These are phyloP conservation scores for Lipomyces chichibuensis DNA, from an alignment of 805 yeast genomes.

Conservation along the genomic window DNA sequence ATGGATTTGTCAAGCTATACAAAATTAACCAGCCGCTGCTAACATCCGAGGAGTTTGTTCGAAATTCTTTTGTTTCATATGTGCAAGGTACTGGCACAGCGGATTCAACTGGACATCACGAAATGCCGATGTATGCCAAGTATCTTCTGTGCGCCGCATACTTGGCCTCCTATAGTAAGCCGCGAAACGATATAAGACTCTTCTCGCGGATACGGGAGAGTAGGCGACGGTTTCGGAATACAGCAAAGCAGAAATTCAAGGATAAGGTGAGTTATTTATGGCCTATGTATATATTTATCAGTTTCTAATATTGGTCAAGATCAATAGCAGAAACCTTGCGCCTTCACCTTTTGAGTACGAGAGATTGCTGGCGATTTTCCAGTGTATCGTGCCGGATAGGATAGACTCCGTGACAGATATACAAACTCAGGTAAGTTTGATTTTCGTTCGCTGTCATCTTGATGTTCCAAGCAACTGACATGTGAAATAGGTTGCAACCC, in stretches of 20 bases:
- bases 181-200: slow-evolving; percentile 65
- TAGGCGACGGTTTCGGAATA: slow-evolving; percentile 13
- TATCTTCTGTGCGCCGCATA: slow-evolving; percentile 80
- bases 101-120: slow-evolving; percentile 6
- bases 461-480: slow-evolving; percentile 33
- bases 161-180: slow-evolving; percentile 76
- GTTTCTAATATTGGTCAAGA: slow-evolving; percentile 35
- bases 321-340: slow-evolving; percentile 65
- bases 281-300: too few species aligned
- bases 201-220: slow-evolving; percentile 65
- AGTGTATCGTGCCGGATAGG: slow-evolving; percentile 60
- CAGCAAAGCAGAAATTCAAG: slow-evolving; percentile 8
- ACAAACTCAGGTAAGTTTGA: slow-evolving; percentile 40
- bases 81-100: not conserved
- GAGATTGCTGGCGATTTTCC: slow-evolving; percentile 75
- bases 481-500: slow-evolving; percentile 59
- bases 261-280: slow-evolving; percentile 14
- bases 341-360: slow-evolving; percentile 78
- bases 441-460: not conserved
- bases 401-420: slow-evolving; percentile 39
- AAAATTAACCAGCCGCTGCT: slow-evolving; percentile 22
- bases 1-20: slow-evolving; percentile 17
- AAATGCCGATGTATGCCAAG: slow-evolving; percentile 45
- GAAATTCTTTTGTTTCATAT: slow-evolving; percentile 15
- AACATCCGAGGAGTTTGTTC: slow-evolving; percentile 24